A percentile compares a stretch with the other conserved stretches of the same genome.
These are phyloP conservation scores for Termitomyces sp. DNA, from an alignment of 768 basidiomycete genomes.

Conservation along the genomic window DNA sequence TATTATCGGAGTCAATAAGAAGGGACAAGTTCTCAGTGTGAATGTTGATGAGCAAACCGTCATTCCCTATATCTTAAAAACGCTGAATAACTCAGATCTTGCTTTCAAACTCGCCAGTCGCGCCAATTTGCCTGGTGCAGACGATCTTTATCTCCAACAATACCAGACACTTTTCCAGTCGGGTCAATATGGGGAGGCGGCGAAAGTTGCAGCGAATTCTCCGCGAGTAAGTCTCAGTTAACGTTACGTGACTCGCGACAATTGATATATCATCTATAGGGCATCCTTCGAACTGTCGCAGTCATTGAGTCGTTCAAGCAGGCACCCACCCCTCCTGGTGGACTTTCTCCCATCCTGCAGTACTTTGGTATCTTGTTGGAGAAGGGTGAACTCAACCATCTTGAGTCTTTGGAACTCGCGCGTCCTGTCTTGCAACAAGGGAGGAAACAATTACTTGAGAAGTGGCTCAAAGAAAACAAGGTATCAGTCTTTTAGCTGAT, in stretches of 20 bases:
- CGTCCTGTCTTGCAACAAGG: conserved; percentile 94
- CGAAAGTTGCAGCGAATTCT: conserved; percentile 96
- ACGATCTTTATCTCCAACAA: conserved; percentile 92
- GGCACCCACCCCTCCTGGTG: conserved; percentile 85
- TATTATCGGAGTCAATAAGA: conserved; percentile 99
- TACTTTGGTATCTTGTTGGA: conserved; percentile 99
- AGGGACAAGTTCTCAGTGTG: conserved; percentile 96
- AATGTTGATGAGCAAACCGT: conserved; percentile 95
- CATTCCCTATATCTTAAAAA: conserved; percentile 89
- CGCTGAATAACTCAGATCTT: conserved; percentile 94
- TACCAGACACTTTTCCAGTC: conserved; percentile 87
- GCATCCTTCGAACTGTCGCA: conserved; percentile 89
- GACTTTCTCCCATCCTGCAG: conserved; percentile 91
- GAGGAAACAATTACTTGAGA: conserved; percentile 93
- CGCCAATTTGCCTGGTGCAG: conserved; percentile 94
- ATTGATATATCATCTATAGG: conserved; percentile 28
- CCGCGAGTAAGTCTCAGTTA: conserved; percentile 58
- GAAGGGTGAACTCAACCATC: conserved; percentile 96
- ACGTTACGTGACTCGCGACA: neutral
- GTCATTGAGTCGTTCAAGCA: conserved; percentile 98
- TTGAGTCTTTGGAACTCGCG: conserved; percentile 92
- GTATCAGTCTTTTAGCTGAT: conserved; percentile 28
- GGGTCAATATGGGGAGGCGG: conserved; percentile 89
- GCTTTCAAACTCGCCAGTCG: conserved; percentile 97
- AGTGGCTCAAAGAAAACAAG: conserved; percentile 99